Base-by-base conservation (phyloP, 2,329 filamentous ascomycete genomes). In the Myriosclerotinia scirpicola region DNA sequence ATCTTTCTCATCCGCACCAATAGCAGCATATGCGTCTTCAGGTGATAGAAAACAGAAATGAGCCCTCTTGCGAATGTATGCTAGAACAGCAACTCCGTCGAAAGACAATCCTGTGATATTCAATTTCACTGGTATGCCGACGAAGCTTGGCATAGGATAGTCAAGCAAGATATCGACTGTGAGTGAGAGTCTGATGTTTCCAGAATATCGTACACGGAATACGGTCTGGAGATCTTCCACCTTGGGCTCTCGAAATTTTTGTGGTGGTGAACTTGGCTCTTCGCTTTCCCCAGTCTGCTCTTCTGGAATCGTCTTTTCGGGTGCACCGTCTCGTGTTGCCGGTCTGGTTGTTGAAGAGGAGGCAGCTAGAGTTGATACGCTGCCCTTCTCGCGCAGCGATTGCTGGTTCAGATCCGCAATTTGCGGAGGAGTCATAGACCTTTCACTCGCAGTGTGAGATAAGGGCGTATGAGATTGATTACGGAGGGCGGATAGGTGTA, bases 141-240 rank as follows among this genome's bases (percentile, higher is more conserved):
- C 94, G 75, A 99, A 99, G 80, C 92, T 96, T 52, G 93, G 93
- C 92, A 98, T 98, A 0, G 95, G 95, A 77, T 99, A 99, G 79
- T 99, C 95, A 44, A 99, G 87, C 42, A 98, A 82, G 53, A 99
- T 97, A 79, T 98, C 93, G 0, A 95, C 93, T 34, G 95, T 98
- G 60, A 99, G 83, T 69, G 93, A 92, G 67, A 99, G 85, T 71
- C 89, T 88, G 67, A 99, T 85, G 75, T 97, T 90, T 42, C 95
- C 95, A 2, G 89, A 86, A 78, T 99, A 99, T 66, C 88, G 88
- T 68, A 96, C 93, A 71, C 93, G 90, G 74, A 96, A 94, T 7
- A 98, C 90, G 59, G 96, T 90, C 77, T 99, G 95, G 64, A 97
- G 84, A 75, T 99, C 95, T 70, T 97, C 92, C 3, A 91, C 85